Evolutionary conservation across 2,329 filamentous ascomycete species (phyloP), one percentile per base, ranked within the genome.

Genomic region (Fusarium odoratissimum): DNA sequence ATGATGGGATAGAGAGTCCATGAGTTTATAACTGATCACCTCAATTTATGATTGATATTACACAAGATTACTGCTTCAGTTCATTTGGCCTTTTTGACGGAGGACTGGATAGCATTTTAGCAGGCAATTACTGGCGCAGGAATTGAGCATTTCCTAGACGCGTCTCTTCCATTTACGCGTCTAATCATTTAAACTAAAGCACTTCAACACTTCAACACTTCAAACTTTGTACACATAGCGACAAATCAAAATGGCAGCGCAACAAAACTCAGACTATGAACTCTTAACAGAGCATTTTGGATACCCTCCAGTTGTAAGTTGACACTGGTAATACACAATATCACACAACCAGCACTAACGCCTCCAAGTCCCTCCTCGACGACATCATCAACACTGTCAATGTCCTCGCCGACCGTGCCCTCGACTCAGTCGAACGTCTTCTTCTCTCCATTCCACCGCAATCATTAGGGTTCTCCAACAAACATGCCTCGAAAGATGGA

Each of bases 301-400:
- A 73, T 98, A 97, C 78, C 95, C 96, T 4, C 96, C 95, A 33
- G 90, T 97, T 74, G 95, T 97, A 83, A 79, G 92, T 86, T 31
- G 10, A 5, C 5, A 31, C 30, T 23, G 21, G 8, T 44, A 28
- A 57, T 28, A 45, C 30, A 25, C 23, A 48, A 33, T 33, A 40
- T 16, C 8, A 23, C 14, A 21, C 19, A 16, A n/a, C 21, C 13
- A 35, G 33, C 42, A 28, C 44, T 55, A 42, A 67, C 21, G 17
- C 48, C 40, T 42, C 17, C 23, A 35, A 97, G 95, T 93, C 93
- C 69, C 90, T 99, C 45, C 92, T 99, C 79, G 96, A 99, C 89
- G 95, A 98, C 84, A 95, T 98, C 77, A 97, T 98, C 85, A 98
- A 98, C 86, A 93, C 92, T 61, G 91, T 98, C 82, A 99, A 98